Base-by-base conservation (phyloP, 2,329 filamentous ascomycete genomes). In the Incumbomyces lentus region DNA sequence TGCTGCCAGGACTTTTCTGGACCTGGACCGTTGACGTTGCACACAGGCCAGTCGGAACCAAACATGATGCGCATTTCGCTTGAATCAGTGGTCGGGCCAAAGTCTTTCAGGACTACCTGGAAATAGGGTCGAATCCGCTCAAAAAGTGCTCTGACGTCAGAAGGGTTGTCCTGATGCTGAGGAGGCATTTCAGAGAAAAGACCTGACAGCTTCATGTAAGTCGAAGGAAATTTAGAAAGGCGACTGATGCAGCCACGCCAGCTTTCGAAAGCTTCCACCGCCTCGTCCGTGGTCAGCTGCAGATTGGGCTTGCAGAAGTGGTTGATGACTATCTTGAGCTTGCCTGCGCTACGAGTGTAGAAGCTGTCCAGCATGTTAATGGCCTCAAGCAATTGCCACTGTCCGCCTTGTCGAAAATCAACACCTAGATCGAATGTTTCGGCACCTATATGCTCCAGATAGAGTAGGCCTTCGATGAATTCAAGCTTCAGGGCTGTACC, bases 131-230 rank as follows among this genome's bases (percentile, higher is more conserved):
- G 71, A 16, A 85, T 71, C 34, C 73, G 73, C 51, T 75, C 68
- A 53, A 86, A 79, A 47, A 87, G 74, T 31, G 76, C 72, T 47
- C 75, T 68, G 30, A 52, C 72, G 61, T 30, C 55, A 41, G n/a
- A 48, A 54, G 8, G 72, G 62, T 40, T 19, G 12, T 44, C 30
- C 17, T 40, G 34, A 5, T 54, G 49, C 12, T 66, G 70, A 2
- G 79, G 60, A 0, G 69, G 74, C 65, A 95, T 80, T 66, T 95
- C 86, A 14, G 83, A 80, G 64, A 95, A 89, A 39, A 74, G 78
- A 6, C 90, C 90, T 0, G 84, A 90, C n/a, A 95, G 75, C 69
- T 95, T 95, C 76, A 95, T 85, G 68, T 84, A 93, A n/a, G 82
- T 79, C 42, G 71, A 74, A 40, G 71, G 67, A 60, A 76, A 77